phyloP scores from a whole-genome alignment of 768 basidiomycete species.

The Cystofilobasidium capitatum region DNA sequence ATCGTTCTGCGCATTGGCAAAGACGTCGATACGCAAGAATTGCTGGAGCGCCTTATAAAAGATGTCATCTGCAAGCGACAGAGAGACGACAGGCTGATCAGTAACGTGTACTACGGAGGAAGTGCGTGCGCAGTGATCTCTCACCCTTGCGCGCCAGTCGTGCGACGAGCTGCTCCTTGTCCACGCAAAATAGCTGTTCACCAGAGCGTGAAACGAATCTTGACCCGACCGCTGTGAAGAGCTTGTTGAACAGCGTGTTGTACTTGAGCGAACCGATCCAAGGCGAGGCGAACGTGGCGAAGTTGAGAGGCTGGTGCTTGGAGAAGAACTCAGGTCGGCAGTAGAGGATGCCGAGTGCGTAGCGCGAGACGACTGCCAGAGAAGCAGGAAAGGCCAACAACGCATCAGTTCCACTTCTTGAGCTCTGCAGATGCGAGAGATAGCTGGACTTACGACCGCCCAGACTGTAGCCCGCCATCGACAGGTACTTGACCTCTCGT shows the following conservation, averaged over 20 bases:
- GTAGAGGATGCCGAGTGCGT: slow-evolving; percentile 49
- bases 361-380: slow-evolving; percentile 42
- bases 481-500: slow-evolving; percentile 57
- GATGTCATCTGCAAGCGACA: slow-evolving; percentile 48
- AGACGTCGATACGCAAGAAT: slow-evolving; percentile 64
- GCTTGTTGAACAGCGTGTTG: slow-evolving; percentile 55
- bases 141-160: slow-evolving; percentile 46
- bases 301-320: slow-evolving; percentile 61
- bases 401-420: background rate
- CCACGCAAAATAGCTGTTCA: slow-evolving; percentile 62
- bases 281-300: slow-evolving; percentile 73
- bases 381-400: background rate
- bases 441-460: background rate
- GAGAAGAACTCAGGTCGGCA: slow-evolving; percentile 60
- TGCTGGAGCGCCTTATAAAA: slow-evolving; percentile 63
- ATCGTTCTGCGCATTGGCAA: slow-evolving; percentile 54
- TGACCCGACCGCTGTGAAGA: slow-evolving; percentile 57
- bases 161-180: slow-evolving; percentile 52
- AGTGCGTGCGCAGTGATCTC: background rate
- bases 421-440: background rate
- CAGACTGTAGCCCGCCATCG: slow-evolving; percentile 59
- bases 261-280: slow-evolving; percentile 60
- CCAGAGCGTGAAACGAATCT: slow-evolving; percentile 68
- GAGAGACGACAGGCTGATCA: slow-evolving; percentile 63
- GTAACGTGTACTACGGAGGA: slow-evolving; percentile 57